Base-by-base conservation (phyloP, 345 rosid genomes). In the Psidium guajava region DNA sequence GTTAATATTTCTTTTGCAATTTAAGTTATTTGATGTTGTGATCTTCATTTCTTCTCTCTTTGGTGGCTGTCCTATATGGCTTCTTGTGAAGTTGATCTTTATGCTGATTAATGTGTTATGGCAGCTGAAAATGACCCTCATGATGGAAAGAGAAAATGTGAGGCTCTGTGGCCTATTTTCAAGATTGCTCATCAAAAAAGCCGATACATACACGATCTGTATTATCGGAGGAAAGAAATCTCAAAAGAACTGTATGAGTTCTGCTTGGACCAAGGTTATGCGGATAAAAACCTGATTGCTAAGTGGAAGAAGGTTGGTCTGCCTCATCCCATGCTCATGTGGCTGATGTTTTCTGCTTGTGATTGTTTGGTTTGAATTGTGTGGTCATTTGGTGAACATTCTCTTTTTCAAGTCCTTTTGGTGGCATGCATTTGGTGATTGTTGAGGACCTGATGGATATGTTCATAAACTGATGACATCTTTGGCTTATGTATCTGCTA, bases 71-170 rank as follows among this genome's bases (percentile, higher is more conserved):
- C 64, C 9, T 61, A 61, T 6, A 61, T 61, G 21, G 74, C 16
- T 61, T 18, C 74, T 18, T 4, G 44, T 69, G 24, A 69, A 83
- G 69, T 82, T 52, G 58, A 36, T 82, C 53, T 32, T 8, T n/a
- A 52, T 52, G 83, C n/a, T 16, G 32, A 57, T 32, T 83, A 21
- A 21, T 8, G 2, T 84, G 36, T 18, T 22, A 51, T 50, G n/a
- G 85, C 92, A 96, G 98, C 97, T 87, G 98, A 94, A 86, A 92
- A 88, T 81, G 98, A 96, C 87, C 85, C 96, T 4, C 96, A 92
- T 86, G 97, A 95, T 87, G 97, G 96, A 22, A 95, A 93, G 89
- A 92, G 99, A 84, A 95, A 95, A 84, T 94, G 97, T 83, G 96
- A 96, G 87, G 88, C 93, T 5, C 85, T 96, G 54, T 95, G 98